Evolutionary conservation across 768 basidiomycete species (phyloP).

Genomic region (Fomitopsis serialis): DNA sequence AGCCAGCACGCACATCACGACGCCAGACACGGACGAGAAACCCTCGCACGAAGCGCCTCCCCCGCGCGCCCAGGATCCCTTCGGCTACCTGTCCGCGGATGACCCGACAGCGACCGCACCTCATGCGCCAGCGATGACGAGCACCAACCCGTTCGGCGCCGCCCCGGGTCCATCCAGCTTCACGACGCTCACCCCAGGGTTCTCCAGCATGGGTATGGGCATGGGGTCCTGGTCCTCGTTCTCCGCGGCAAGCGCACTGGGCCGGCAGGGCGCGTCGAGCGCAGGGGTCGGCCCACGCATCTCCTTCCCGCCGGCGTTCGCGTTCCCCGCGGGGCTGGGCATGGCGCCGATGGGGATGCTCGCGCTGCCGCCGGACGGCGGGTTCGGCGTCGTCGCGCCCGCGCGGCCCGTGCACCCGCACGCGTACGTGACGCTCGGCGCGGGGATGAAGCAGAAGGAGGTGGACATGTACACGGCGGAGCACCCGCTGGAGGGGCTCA

Average conservation of each 20-base stretch:
- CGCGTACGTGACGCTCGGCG: constrained; percentile 82
- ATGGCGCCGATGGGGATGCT: constrained; percentile 18
- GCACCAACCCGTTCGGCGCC: constrained; percentile 21
- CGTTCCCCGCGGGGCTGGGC: neutral
- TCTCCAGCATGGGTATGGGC: neutral
- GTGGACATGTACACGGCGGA: constrained; percentile 72
- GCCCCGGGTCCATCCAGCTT: constrained; percentile 4
- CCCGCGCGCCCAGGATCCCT: constrained; percentile 41
- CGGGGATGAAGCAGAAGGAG: constrained; percentile 81
- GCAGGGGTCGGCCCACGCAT: constrained; percentile 1
- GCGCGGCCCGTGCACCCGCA: constrained; percentile 60
- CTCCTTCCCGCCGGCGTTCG: neutral
- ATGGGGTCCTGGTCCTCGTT: neutral
- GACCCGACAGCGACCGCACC: neutral
- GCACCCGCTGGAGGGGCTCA: constrained; percentile 52
- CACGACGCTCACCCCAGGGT: neutral
- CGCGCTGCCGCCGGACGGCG: neutral
- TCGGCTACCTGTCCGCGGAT: constrained; percentile 43
- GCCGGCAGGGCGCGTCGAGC: neutral
- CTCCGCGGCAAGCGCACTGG: neutral
- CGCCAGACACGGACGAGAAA: neutral
- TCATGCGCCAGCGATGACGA: constrained; percentile 4
- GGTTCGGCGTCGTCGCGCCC: constrained; percentile 28
- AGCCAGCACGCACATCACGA: neutral
- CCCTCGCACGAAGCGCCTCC: neutral